phyloP scores from a whole-genome alignment of 2,329 filamentous ascomycete genomes.

The Colletotrichum agaves region DNA sequence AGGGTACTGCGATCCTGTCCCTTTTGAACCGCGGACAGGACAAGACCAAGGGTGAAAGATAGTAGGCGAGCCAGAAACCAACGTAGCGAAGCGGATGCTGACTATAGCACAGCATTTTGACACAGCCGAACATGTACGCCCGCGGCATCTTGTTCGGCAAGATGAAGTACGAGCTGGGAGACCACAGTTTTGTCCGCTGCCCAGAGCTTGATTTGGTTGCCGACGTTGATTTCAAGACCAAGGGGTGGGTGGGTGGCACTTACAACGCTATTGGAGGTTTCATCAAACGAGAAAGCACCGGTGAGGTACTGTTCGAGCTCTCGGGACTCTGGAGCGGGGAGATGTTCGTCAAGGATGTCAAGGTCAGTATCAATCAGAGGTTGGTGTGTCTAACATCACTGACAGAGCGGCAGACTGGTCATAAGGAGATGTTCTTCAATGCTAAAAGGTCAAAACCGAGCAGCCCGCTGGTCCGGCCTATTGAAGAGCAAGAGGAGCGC shows the following conservation, averaged over 20 bases:
- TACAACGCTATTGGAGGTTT: conserved; percentile 95
- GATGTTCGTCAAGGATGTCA: conserved; percentile 89
- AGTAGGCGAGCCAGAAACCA: conserved; percentile 67
- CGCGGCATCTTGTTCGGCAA: conserved; percentile 97
- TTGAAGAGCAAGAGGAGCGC: conserved; percentile 87
- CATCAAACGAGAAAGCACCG: conserved; percentile 89
- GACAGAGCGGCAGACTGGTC: conserved; percentile 73
- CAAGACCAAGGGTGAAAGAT: conserved; percentile 79
- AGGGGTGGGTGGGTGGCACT: conserved; percentile 94
- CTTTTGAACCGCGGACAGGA: conserved; percentile 81
- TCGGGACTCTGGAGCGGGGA: conserved; percentile 94
- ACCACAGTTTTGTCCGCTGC: conserved; percentile 93
- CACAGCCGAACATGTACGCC: conserved; percentile 99
- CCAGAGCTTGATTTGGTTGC: conserved; percentile 87
- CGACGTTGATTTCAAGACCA: conserved; percentile 98
- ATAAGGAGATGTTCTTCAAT: conserved; percentile 91
- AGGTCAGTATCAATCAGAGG: conserved; percentile 59
- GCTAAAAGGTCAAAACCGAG: conserved; percentile 82
- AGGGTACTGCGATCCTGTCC: conserved; percentile 88
- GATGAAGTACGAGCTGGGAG: conserved; percentile 99
- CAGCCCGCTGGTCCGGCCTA: conserved; percentile 76
- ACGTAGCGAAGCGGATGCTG: conserved; percentile 20
- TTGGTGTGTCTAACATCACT: neutral
- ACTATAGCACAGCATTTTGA: conserved; percentile 75
- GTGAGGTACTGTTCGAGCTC: conserved; percentile 89